Conservation (phyloP, 2,329 filamentous ascomycete species). For the Tolypocladium ophioglossoides region DNA sequence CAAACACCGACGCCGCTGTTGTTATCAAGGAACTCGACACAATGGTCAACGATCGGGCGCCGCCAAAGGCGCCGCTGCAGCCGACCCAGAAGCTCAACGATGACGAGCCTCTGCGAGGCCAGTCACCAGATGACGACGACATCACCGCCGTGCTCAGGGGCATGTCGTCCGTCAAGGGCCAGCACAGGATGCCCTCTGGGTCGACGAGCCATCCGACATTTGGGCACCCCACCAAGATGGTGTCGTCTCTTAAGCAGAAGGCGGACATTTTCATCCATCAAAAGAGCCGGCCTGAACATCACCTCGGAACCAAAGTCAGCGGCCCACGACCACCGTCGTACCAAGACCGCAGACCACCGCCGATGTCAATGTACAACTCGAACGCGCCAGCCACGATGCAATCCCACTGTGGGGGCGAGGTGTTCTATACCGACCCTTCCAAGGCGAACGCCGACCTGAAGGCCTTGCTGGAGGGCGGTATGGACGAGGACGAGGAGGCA, state of each 20-base stretch:
- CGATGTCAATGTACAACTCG: slow-evolving; percentile 39
- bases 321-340: slow-evolving; percentile 37
- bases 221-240: slow-evolving; percentile 30
- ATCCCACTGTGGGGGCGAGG: slow-evolving; percentile 26
- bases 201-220: slow-evolving; percentile 17
- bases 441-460: slow-evolving; percentile 71
- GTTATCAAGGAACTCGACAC: slow-evolving; percentile 10
- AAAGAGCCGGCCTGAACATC: slow-evolving; percentile 46
- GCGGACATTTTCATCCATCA: slow-evolving; percentile 45
- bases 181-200: slow-evolving; percentile 9
- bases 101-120: slow-evolving; percentile 13
- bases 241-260: slow-evolving; percentile 43
- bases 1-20: background rate
- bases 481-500: slow-evolving; percentile 61
- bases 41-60: slow-evolving; percentile 39
- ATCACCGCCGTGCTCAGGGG: slow-evolving; percentile 21
- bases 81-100: slow-evolving; percentile 23
- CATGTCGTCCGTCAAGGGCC: slow-evolving; percentile 15
- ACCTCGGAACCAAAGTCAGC: slow-evolving; percentile 36
- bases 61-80: slow-evolving; percentile 31
- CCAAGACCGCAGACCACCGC: slow-evolving; percentile 35
- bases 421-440: slow-evolving; percentile 57
- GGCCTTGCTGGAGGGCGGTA: slow-evolving; percentile 68
- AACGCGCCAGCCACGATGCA: slow-evolving; percentile 7
- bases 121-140: slow-evolving; percentile 21